Percentiles rank a stretch among this genome's conserved stretches.
Evolutionary conservation across 768 basidiomycete species (phyloP).

Genomic region (Psilocybe sp.): DNA sequence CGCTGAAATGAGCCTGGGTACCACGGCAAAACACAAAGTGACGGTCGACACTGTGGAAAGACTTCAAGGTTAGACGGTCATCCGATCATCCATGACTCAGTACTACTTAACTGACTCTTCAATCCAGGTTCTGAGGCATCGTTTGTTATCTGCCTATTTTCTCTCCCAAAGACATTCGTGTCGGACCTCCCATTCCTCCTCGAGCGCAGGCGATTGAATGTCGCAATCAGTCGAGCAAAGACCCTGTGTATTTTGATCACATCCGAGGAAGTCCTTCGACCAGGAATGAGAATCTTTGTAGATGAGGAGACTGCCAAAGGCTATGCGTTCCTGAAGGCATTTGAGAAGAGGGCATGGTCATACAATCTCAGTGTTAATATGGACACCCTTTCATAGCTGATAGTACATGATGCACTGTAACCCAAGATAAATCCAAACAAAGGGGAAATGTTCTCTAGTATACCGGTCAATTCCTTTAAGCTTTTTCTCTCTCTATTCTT

Average conservation of each 20-base stretch:
- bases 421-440: not conserved
- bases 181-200: conserved; percentile 42
- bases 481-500: not conserved
- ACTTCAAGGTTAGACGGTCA: conserved; percentile 36
- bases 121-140: conserved; percentile 46
- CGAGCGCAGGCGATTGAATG: conserved; percentile 47
- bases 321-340: conserved; percentile 46
- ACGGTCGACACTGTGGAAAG: conserved; percentile 50
- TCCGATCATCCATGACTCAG: not conserved
- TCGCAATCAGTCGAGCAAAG: conserved; percentile 52
- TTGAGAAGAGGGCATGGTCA: conserved; percentile 49
- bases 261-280: conserved; percentile 41
- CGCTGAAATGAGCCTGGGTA: conserved; percentile 10
- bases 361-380: conserved; percentile 33
- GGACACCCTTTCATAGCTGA: conserved; percentile 22
- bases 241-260: conserved; percentile 46
- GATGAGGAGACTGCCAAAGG: conserved; percentile 45
- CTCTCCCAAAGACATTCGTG: conserved; percentile 34
- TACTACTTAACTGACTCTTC: not conserved
- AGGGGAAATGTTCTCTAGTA: not conserved
- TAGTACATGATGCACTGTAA: not conserved
- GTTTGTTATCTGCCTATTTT: conserved; percentile 53
- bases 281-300: conserved; percentile 40
- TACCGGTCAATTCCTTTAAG: too few relatives aligned
- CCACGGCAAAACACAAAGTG: conserved; percentile 20